Evolutionary conservation across 345 rosid genomes (phyloP), one percentile per base, ranked within the genome.

Genomic region (Ailanthus altissimus): DNA sequence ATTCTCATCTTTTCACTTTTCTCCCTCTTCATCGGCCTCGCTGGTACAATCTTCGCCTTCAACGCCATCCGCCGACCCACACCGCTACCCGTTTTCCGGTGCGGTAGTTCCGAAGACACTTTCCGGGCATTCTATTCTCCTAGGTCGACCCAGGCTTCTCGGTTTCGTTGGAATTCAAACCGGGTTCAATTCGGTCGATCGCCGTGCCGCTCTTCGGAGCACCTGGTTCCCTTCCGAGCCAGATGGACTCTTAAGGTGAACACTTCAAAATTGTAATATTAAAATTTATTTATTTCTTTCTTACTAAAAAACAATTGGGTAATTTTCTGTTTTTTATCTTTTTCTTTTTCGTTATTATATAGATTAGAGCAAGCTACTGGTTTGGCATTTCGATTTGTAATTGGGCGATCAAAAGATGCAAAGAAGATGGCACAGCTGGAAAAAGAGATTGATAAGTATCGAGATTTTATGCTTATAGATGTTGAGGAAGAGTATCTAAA

Each of bases 311-410:
- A 38, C 8, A 11, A 54, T 54, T n/a, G 59, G 25, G 3, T 54
- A 20, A 51, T 51, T 20, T 5, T 7, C 57, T 51, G 21, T 9
- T 54, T 54, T 54, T 32, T 32, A 32, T 32, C 3, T 32, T 32
- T 32, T 32, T 32, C 2, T 32, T 32, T 38, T 36, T 4, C 2
- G 3, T 25, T 56, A 36, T 57, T 43, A 46, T 59, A 53, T 67
- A 93, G 97, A 82, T 83, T 93, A 87, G 98, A 93, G 87, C 94
- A 93, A 78, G 92, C 97, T 50, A 93, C 98, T 28, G 97, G 94
- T 67, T 82, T 93, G 69, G 91, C 93, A 56, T 91, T 88, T 80
- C 89, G 97, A 75, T 93, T 91, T 54, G 92, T 93, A 6, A 91
- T 90, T 76, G 98, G 97, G 74, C 77, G 84, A 74, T 83, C 97